Conservation (phyloP, 2,329 filamentous ascomycete species). For the Stemphylium lycopersici region DNA sequence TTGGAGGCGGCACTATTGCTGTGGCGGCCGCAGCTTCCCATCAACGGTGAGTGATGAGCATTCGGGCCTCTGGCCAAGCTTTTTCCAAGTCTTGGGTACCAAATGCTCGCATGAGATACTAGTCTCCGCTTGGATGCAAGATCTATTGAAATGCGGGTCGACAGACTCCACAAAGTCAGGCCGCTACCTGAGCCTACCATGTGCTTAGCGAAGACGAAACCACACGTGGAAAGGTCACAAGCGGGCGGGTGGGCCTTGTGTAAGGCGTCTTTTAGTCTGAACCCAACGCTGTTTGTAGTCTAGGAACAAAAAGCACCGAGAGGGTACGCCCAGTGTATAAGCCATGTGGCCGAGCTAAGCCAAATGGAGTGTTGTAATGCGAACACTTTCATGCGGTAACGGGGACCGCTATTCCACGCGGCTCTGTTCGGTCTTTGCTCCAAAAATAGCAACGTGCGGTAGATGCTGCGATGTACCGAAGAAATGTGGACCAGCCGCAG, state of each 20-base stretch:
- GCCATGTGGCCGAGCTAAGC: constrained; percentile 3
- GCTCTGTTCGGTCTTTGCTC: neutral
- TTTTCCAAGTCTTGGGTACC: constrained; percentile 1
- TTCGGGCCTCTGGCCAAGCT: neutral
- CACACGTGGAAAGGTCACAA: neutral
- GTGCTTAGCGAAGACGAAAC: constrained; percentile 1
- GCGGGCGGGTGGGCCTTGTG: neutral
- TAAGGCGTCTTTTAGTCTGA: constrained; percentile 2
- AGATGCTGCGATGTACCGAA: neutral
- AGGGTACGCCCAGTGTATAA: neutral
- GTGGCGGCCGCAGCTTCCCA: constrained; percentile 6
- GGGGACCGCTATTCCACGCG: neutral
- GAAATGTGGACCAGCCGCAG: neutral
- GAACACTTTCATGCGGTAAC: neutral
- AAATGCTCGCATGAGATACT: constrained; percentile 8
- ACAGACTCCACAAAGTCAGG: constrained; percentile 8
- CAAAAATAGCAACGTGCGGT: neutral
- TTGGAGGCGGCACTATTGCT: neutral
- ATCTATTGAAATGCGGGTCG: constrained; percentile 18
- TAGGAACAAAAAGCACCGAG: constrained; percentile 5
- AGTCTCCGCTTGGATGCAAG: constrained; percentile 8
- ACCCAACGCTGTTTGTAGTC: neutral
- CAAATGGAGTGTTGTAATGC: neutral
- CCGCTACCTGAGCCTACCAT: constrained; percentile 1
- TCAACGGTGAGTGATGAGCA: constrained; percentile 7